These are phyloP conservation scores for Teunomyces stri DNA, from an alignment of 805 yeast species.

Conservation along the genomic window DNA sequence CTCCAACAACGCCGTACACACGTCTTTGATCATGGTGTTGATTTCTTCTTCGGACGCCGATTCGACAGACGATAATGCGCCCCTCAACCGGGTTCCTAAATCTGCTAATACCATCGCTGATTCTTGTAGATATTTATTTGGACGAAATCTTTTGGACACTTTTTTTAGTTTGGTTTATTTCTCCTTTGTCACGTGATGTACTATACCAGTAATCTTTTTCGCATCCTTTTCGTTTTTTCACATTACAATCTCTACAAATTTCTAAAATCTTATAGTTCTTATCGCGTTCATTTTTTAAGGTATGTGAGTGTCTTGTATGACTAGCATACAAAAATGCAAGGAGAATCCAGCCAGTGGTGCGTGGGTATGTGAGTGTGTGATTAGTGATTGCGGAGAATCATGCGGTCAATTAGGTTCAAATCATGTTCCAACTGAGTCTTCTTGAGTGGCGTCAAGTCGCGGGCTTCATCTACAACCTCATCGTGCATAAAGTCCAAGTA, in stretches of 20 bases:
- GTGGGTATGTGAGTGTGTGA: not conserved
- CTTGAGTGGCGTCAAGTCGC: not conserved
- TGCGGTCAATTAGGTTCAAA: conserved; percentile 10
- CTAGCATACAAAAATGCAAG: conserved; percentile 1
- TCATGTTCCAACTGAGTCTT: conserved; percentile 10
- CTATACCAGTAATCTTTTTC: too few relatives aligned
- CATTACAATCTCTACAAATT: not conserved
- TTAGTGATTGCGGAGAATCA: conserved; percentile 5
- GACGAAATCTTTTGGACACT: not conserved
- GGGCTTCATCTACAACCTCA: conserved; percentile 2
- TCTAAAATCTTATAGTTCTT: not conserved
- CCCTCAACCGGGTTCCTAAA: conserved; percentile 41
- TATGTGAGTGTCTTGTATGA: not conserved
- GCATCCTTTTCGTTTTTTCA: not conserved
- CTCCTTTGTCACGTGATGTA: not conserved
- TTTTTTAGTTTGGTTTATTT: not conserved
- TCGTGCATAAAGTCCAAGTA: conserved; percentile 3
- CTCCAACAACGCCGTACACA: conserved; percentile 86
- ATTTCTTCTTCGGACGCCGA: conserved; percentile 41
- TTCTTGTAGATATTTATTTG: not conserved
- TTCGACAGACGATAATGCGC: conserved; percentile 41
- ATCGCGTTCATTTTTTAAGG: not conserved
- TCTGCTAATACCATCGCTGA: conserved; percentile 44
- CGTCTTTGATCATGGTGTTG: conserved; percentile 69
- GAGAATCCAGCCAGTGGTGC: not conserved